Evolutionary conservation across 2,329 filamentous ascomycete genomes (phyloP).

Genomic region (Penicillium sp.): DNA sequence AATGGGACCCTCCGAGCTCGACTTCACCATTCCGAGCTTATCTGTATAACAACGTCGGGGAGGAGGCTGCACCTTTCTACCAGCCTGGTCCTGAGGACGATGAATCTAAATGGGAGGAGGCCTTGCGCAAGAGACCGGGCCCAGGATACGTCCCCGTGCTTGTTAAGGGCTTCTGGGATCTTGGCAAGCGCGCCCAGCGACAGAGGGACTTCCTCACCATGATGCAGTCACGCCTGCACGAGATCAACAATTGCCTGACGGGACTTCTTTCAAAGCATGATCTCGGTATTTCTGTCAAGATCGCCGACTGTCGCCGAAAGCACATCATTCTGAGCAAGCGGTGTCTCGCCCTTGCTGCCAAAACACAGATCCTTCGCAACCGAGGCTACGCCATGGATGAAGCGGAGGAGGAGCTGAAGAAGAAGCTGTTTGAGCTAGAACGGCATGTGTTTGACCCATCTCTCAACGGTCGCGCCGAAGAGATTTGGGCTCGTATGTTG

Average conservation of each 20-base stretch:
- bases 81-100: constrained; percentile 60
- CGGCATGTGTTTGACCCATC: constrained; percentile 62
- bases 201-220: constrained; percentile 60
- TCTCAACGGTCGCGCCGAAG: constrained; percentile 62
- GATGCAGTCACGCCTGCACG: constrained; percentile 61
- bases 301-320: constrained; percentile 60
- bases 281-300: constrained; percentile 59
- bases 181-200: constrained; percentile 59
- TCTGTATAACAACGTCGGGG: constrained; percentile 64
- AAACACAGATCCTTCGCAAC: constrained; percentile 65
- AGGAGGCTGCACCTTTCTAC: constrained; percentile 63
- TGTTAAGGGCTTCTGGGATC: constrained; percentile 60
- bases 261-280: constrained; percentile 63
- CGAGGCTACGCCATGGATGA: constrained; percentile 67
- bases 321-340: constrained; percentile 63
- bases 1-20: constrained; percentile 59
- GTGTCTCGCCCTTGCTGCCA: constrained; percentile 62
- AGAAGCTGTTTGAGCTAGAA: constrained; percentile 61
- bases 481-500: constrained; percentile 69
- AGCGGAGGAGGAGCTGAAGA: constrained; percentile 64
- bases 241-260: constrained; percentile 65
- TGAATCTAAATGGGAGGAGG: constrained; percentile 65
- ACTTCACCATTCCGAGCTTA: constrained; percentile 61
- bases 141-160: constrained; percentile 62
- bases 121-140: constrained; percentile 60